phyloP scores from a whole-genome alignment of 148 eudicot genomes.

The Amaranthus palmeri region DNA sequence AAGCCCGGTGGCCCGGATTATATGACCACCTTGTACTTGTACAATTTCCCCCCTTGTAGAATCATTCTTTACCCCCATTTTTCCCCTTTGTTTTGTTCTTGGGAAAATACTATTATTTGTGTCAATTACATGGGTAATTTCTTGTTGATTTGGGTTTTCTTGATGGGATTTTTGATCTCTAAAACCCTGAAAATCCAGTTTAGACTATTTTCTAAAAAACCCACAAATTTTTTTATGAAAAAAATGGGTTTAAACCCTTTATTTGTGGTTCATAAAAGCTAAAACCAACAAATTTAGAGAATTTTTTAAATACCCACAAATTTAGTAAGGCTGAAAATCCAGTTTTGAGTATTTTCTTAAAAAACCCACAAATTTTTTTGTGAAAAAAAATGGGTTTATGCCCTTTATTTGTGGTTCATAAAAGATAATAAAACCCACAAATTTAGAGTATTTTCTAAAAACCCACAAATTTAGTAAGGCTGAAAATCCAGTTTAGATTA shows the following conservation, averaged over 20 bases:
- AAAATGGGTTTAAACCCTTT: no score
- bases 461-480: background rate
- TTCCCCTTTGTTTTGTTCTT: constrained; percentile 7
- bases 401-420: background rate
- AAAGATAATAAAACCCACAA: background rate
- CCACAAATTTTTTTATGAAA: no score
- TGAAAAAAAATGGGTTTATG: no score
- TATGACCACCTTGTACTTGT: constrained; percentile 41
- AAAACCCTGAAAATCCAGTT: background rate
- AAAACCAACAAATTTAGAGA: no score
- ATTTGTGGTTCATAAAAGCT: constrained; percentile 20
- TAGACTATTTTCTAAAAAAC: background rate
- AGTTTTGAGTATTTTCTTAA: no score
- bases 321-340: no score
- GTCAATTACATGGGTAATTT: background rate
- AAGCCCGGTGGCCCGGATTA: constrained; percentile 41
- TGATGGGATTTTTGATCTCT: no score
- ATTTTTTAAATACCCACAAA: no score
- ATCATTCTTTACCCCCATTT: constrained; percentile 26
- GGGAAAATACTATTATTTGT: no score
- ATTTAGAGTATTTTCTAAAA: no score
- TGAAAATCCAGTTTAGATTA: background rate
- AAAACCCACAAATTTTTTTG: no score
- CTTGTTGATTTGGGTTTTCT: constrained; percentile 4
- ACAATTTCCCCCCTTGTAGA: constrained; percentile 30